Evolutionary conservation across 2,329 filamentous ascomycete genomes (phyloP), one percentile per base, ranked within the genome.

Genomic region (Hypoxylon sp.): DNA sequence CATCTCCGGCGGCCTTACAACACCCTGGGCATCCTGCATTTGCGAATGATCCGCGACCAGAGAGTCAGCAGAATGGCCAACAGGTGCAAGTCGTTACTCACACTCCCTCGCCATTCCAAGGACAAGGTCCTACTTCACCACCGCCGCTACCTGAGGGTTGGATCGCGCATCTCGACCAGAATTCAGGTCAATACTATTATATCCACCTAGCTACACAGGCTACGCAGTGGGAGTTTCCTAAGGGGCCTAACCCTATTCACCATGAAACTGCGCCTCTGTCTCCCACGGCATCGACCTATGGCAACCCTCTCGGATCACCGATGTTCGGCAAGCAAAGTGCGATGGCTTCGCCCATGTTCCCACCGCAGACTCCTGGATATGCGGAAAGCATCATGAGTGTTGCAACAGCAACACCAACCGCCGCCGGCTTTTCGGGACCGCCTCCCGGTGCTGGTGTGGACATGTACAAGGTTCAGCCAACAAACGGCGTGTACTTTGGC

Each of bases 201-300:
- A 99, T 99, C 64, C 96, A 99, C 78, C 85, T 99, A 29, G 92
- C 94, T 1, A 94, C 93, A 0, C 96, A 98, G 76, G 93, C 94
- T 2, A 99, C 96, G 0, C 96, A 99, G 77, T 99, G 96, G 96
- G 96, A 99, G 75, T 98, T 98, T 71, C 96, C 96, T 27, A 98
- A 97, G 80, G 95, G 95, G 0, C 94, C 94, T 0, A 97, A 93
- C 23, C 95, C 95, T 0, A 84, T 97, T 57, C 92, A 93, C 68
- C 87, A 97, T 69, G 94, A 96, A 64, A 87, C 91, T 12, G 85
- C 89, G 14, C 95, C 95, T 0, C 81, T 97, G 61, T 97, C 95
- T 5, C 95, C 95, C 0, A 90, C 91, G 0, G 88, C 88, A 5
- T 93, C 90, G 52, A 90, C 90, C 0, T 94, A 93, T 72, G 91